Base-by-base conservation (phyloP, 352 stramenopile genomes). In the Phytophthora pluvialis region DNA sequence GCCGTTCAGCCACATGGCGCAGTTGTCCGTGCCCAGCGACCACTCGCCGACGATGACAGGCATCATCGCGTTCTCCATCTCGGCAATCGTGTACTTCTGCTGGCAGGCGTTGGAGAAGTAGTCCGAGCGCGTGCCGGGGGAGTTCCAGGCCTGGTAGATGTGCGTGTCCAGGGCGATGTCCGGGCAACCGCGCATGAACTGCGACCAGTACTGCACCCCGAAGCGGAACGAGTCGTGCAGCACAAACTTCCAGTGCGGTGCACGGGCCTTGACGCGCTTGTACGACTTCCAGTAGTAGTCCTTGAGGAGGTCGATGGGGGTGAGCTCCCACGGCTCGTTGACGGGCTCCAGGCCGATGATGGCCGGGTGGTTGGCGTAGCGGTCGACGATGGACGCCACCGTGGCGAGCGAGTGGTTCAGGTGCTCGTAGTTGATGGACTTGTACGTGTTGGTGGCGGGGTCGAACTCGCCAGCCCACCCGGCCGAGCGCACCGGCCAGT, bases 201-300 rank as follows among this genome's bases (percentile, higher is more conserved):
- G 51, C 49, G 70, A 80, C 83, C 82, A 93, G 63, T 81, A 86
- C 57, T 87, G 51, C 0, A 90, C 64, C 4, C 75, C 78, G 52
- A 99, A 98, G 44, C 93, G 86, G 78, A 99, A 99, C 45, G 90
- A 98, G 79, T 99, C 96, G 78, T 98, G 94, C 58, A 98, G 92
- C 50, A 98, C 88, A 64, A 98, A 98, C 67, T 98, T 98, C 96
- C 96, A 99, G 47, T 97, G 88, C 0, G 94, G 94, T 15, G 94
- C 96, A 26, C 90, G 76, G 44, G 76, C 78, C 70, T 98, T 97
- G 28, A 98, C 83, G 57, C 95, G 93, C 60, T 98, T 91, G 78
- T 99, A 98, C 40, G 88, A 91, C 71, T 98, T 95, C 94, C 93
- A 98, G 80, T 99, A 99, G 73, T 98, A 99, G 16, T 95, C 75